These are phyloP conservation scores for Yarrowia sp. DNA, from an alignment of 805 yeast species.

Conservation along the genomic window DNA sequence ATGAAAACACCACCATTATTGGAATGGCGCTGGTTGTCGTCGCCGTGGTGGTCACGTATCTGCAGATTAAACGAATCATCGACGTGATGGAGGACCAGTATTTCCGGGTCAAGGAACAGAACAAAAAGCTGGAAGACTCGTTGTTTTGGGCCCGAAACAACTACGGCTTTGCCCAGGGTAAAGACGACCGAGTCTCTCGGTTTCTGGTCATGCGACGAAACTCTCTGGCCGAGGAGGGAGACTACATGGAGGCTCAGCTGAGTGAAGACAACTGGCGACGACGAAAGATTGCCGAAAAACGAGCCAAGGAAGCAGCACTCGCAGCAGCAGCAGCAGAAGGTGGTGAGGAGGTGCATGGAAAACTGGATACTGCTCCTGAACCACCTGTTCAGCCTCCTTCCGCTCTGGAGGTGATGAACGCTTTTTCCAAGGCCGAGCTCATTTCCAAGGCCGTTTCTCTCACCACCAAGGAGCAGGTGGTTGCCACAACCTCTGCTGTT, in stretches of 20 bases:
- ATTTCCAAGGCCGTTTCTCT: constrained; percentile 12
- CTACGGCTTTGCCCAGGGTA: constrained; percentile 9
- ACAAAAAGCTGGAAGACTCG: constrained; percentile 11
- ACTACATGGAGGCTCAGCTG: constrained; percentile 14
- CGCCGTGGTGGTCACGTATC: neutral
- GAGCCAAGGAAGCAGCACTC: neutral
- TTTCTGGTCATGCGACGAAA: constrained; percentile 12
- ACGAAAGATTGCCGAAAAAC: constrained; percentile 2
- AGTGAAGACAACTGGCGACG: constrained; percentile 22
- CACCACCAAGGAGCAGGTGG: constrained; percentile 1
- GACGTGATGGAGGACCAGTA: constrained; percentile 21
- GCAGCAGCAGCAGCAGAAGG: neutral
- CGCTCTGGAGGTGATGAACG: neutral
- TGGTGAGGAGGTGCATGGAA: neutral
- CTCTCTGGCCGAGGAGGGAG: constrained; percentile 15
- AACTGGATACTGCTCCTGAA: neutral
- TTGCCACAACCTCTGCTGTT: constrained; percentile 8
- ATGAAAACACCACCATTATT: constrained; percentile 3
- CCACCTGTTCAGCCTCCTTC: neutral
- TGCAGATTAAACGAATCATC: constrained; percentile 13
- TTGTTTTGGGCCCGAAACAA: constrained; percentile 7
- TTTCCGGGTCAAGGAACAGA: constrained; percentile 13
- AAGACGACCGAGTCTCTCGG: constrained; percentile 13
- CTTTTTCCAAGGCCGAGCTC: constrained; percentile 3
- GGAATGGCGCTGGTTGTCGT: constrained; percentile 5